phyloP scores from a whole-genome alignment of 2,329 filamentous ascomycete species.

The Cercospora berteroae region DNA sequence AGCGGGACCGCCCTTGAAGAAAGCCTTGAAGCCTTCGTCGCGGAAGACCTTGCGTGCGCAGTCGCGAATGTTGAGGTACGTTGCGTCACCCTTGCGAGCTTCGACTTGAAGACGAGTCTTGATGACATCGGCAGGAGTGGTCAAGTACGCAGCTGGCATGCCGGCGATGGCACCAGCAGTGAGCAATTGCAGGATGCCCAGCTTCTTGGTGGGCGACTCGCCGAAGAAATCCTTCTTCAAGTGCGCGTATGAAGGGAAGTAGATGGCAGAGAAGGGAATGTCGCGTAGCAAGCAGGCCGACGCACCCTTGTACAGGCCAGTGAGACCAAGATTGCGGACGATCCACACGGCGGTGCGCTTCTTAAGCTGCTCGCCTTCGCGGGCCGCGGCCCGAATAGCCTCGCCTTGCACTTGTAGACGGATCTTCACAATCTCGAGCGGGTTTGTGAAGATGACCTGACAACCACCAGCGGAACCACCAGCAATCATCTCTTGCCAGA shows the following conservation, averaged over 20 bases:
- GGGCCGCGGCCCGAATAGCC: constrained; percentile 70
- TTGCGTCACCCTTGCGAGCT: constrained; percentile 87
- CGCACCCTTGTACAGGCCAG: constrained; percentile 95
- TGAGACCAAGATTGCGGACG: constrained; percentile 86
- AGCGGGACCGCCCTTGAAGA: constrained; percentile 97
- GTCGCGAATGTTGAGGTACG: constrained; percentile 84
- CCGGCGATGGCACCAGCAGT: constrained; percentile 82
- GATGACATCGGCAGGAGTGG: constrained; percentile 97
- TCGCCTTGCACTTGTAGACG: constrained; percentile 96
- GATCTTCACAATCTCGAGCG: constrained; percentile 98
- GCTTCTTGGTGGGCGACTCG: constrained; percentile 80
- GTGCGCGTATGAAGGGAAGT: constrained; percentile 96
- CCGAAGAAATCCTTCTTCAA: constrained; percentile 92
- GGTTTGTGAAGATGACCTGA: constrained; percentile 98
- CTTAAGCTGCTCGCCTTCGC: constrained; percentile 74
- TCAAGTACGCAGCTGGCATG: constrained; percentile 70
- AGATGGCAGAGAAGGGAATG: constrained; percentile 96
- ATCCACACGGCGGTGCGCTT: constrained; percentile 98
- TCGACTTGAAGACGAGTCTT: constrained; percentile 98
- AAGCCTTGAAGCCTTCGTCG: constrained; percentile 91
- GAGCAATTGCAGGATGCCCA: constrained; percentile 85
- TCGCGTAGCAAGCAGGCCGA: constrained; percentile 92
- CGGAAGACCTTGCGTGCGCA: constrained; percentile 78
- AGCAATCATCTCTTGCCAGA: constrained; percentile 73
- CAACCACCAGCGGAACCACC: constrained; percentile 88